Evolutionary conservation across 495 filamentous ascomycete species (phyloP).

Genomic region (Annulohypoxylon stygium): DNA sequence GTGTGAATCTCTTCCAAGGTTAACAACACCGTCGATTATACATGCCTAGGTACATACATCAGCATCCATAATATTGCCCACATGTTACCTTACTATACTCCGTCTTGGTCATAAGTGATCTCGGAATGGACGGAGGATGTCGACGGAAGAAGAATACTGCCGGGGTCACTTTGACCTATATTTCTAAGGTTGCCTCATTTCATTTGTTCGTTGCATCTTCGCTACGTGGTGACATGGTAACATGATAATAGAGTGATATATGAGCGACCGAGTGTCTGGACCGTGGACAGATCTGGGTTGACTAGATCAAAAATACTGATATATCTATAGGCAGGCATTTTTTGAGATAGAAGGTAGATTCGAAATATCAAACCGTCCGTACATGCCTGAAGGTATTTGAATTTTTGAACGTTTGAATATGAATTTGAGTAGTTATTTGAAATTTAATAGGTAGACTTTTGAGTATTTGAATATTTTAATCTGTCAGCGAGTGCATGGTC

Average conservation of each 20-base stretch:
- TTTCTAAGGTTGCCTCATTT: constrained; percentile 3
- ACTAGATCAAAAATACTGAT: constrained; percentile 11
- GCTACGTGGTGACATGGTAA: not conserved
- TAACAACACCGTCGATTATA: constrained; percentile 22
- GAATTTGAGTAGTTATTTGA: no score
- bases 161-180: constrained; percentile 1
- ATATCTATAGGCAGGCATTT: not conserved
- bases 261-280: no score
- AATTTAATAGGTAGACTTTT: not conserved
- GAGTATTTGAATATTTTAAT: constrained; percentile 12
- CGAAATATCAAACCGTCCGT: not conserved
- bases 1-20: no score
- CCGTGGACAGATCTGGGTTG: not conserved
- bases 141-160: constrained; percentile 27
- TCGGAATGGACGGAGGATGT: constrained; percentile 17
- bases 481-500: constrained; percentile 27
- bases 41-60: not conserved
- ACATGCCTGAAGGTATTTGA: no score
- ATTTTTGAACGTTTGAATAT: no score
- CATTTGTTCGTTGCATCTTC: not conserved
- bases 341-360: not conserved
- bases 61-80: not conserved
- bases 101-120: not conserved
- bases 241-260: not conserved
- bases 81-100: constrained; percentile 39